Evolutionary conservation across 2,329 filamentous ascomycete species (phyloP), one percentile per base, ranked within the genome.

Genomic region (Aspergillus japonicus): DNA sequence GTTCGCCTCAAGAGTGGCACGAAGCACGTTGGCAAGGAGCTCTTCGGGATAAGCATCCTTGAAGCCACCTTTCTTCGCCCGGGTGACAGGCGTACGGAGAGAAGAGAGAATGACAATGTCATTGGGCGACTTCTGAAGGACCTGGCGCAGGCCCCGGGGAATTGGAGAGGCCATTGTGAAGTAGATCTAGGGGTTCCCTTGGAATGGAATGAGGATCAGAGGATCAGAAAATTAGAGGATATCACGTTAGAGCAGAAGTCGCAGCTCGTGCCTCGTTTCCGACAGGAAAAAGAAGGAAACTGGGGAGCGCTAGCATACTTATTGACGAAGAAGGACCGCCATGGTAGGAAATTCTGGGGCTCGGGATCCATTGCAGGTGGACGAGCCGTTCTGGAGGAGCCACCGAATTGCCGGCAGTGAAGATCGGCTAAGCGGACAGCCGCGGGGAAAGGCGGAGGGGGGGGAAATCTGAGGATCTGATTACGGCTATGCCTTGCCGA

Each of bases 21-120:
- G 81, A 60, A 87, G 81, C 61, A 84, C 82, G 73, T 82, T 72
- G 35, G 73, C 84, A 56, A 96, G 89, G 57, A 97, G 84, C 76
- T 96, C 91, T 76, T 97, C 93, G 16, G 95, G 92, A 78, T 94
- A 93, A 52, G 93, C 89, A 74, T 96, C 90, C 76, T 91, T 91
- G 71, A 97, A 87, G 19, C 85, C 84, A 70, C 93, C 93, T 71
- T 91, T 91, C 81, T 92, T 89, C 47, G 92, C 87, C 64, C 91
- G 87, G 61, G 90, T 94, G 65, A 97, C 84, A 47, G 93, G 90
- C 7, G 93, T 97, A 67, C 93, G 91, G 47, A 96, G 84, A n/a
- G 92, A 87, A 21, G 92, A 96, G 68, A 96, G 87, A 73, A 97
- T 89, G 69, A 97, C 91, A 47, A 92, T 85, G 78, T 97, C 93